Evolutionary conservation across 2,329 filamentous ascomycete species (phyloP).

Genomic region (Rhinocladiella similis): DNA sequence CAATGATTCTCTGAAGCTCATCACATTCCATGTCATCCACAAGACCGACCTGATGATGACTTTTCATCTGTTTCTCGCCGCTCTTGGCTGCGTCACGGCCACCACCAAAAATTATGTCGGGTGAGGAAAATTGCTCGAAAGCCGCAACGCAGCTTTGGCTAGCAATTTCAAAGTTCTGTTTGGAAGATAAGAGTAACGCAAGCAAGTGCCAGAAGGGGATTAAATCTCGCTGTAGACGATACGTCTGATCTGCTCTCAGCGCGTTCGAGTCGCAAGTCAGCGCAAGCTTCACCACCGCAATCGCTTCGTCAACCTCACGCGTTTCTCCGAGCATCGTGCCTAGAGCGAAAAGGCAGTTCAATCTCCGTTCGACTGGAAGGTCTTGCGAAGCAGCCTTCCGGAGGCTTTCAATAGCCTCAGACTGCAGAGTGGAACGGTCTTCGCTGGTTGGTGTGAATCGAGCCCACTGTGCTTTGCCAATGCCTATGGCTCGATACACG

Average conservation of each 20-base stretch:
- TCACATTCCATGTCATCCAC: constrained; percentile 79
- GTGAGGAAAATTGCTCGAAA: constrained; percentile 82
- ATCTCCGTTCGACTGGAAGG: constrained; percentile 64
- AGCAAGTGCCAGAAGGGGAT: constrained; percentile 91
- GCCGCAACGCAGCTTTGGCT: constrained; percentile 83
- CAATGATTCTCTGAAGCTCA: constrained; percentile 84
- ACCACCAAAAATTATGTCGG: constrained; percentile 67
- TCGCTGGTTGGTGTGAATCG: constrained; percentile 75
- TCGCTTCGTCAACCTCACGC: constrained; percentile 74
- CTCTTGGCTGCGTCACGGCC: constrained; percentile 6
- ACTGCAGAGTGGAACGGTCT: constrained; percentile 70
- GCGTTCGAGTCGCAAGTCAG: constrained; percentile 59
- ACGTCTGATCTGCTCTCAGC: constrained; percentile 18
- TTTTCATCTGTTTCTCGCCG: constrained; percentile 21
- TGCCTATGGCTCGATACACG: constrained; percentile 68
- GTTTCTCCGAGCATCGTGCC: constrained; percentile 86
- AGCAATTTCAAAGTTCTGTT: constrained; percentile 80
- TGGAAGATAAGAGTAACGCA: constrained; percentile 78
- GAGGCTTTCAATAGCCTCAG: constrained; percentile 73
- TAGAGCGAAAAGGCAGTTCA: constrained; percentile 77
- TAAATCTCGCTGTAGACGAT: constrained; percentile 43
- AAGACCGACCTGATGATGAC: constrained; percentile 43
- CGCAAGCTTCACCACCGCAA: constrained; percentile 77
- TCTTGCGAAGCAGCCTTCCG: constrained; percentile 70
- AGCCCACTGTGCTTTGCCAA: constrained; percentile 86